Evolutionary conservation across 345 rosid genomes (phyloP).

Genomic region (Isatis tinctoria): DNA sequence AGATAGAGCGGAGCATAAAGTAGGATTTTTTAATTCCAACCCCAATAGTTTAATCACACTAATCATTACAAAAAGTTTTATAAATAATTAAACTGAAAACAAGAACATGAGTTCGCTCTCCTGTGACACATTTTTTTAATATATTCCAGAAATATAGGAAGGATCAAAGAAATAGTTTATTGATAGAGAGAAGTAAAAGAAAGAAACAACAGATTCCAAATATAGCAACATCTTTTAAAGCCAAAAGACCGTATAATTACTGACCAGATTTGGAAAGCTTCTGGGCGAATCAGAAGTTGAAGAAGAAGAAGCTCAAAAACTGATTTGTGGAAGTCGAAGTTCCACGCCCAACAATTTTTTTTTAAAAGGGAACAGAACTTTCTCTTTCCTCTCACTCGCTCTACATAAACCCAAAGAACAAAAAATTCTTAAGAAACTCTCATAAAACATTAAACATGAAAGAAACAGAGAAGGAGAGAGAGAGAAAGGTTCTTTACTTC

Average conservation of each 20-base stretch:
- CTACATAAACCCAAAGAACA: conserved; percentile 1
- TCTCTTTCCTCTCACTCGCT: conserved; percentile 6
- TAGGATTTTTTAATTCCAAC: not conserved
- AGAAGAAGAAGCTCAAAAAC: not conserved
- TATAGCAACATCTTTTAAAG: conserved; percentile 14
- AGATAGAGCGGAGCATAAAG: conserved; percentile 1
- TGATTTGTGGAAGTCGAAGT: conserved; percentile 13
- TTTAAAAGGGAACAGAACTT: not conserved
- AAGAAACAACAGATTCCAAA: conserved; percentile 4
- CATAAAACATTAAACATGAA: conserved; percentile 6
- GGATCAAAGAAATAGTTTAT: not conserved
- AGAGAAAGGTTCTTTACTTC: conserved; percentile 18
- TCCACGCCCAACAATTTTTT: not conserved
- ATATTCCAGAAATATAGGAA: conserved; percentile 2
- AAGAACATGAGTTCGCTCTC: not conserved
- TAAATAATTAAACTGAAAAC: not conserved
- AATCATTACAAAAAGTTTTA: conserved; percentile 18
- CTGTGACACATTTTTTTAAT: not conserved
- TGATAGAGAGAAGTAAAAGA: not conserved
- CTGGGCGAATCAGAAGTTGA: conserved; percentile 22
- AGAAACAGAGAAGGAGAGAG: conserved; percentile 27
- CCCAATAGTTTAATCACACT: conserved; percentile 1
- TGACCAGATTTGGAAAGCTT: conserved; percentile 28
- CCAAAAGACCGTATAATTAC: not conserved
- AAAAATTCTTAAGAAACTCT: not conserved